phyloP scores from a whole-genome alignment of 371 early-diverging fungal genomes.

The Mucor racemosus region DNA sequence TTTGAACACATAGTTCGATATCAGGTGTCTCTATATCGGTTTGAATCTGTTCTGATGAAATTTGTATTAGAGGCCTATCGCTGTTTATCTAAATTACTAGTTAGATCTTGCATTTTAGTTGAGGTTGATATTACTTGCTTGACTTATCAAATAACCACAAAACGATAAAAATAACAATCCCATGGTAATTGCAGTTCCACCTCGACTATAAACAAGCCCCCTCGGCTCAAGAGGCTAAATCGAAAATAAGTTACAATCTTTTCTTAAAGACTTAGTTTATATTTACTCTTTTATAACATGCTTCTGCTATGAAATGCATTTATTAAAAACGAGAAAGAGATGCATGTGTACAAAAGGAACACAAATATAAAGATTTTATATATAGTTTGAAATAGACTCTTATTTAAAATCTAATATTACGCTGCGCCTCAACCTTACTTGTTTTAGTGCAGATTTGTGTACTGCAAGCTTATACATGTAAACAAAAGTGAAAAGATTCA shows the following conservation, averaged over 20 bases:
- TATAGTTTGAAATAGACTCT: neutral
- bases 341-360: neutral
- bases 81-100: slow-evolving; percentile 27
- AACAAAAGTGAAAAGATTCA: neutral
- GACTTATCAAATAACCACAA: slow-evolving; percentile 37
- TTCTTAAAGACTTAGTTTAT: no score
- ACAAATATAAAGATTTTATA: neutral
- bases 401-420: neutral
- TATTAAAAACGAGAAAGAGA: neutral
- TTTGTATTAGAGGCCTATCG: slow-evolving; percentile 40
- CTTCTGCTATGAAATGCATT: slow-evolving; percentile 52
- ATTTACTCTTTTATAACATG: slow-evolving; percentile 43
- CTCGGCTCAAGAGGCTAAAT: slow-evolving; percentile 43
- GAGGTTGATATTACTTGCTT: slow-evolving; percentile 12
- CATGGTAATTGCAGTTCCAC: slow-evolving; percentile 34
- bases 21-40: slow-evolving; percentile 32
- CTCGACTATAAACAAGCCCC: slow-evolving; percentile 31
- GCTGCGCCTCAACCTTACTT: slow-evolving; percentile 8
- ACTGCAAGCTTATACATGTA: neutral
- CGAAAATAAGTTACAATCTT: neutral
- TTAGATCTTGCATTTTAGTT: neutral
- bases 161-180: slow-evolving; percentile 34
- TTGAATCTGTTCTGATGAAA: slow-evolving; percentile 34
- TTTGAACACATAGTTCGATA: slow-evolving; percentile 44
- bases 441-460: slow-evolving; percentile 7